phyloP scores from a whole-genome alignment of 352 stramenopile genomes.

The Pythium folliculosum region DNA sequence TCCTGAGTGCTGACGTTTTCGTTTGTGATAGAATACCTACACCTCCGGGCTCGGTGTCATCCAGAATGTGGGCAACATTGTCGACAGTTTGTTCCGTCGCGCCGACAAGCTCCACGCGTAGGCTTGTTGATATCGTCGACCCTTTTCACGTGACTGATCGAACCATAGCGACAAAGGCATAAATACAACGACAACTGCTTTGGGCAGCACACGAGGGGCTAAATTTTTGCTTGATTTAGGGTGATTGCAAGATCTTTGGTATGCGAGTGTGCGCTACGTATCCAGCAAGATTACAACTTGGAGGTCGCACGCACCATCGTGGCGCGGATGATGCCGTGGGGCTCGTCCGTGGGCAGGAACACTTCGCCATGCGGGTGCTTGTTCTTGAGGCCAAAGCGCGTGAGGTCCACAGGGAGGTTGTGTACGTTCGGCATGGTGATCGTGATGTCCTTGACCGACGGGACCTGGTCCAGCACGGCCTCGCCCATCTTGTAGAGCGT shows the following conservation, averaged over 20 bases:
- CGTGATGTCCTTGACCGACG: constrained; percentile 71
- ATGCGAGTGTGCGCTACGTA: neutral
- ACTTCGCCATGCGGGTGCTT: constrained; percentile 88
- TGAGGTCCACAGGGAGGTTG: constrained; percentile 86
- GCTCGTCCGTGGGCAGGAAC: constrained; percentile 85
- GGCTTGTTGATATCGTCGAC: neutral
- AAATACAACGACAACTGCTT: neutral
- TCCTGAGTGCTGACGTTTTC: constrained; percentile 3
- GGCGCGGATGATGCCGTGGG: constrained; percentile 87
- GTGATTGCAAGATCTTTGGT: neutral
- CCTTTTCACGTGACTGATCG: neutral
- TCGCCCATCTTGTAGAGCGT: constrained; percentile 89
- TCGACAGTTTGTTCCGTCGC: constrained; percentile 94
- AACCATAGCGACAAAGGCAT: neutral
- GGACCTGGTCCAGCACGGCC: constrained; percentile 66
- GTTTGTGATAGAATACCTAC: constrained; percentile 79
- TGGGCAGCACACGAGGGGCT: neutral
- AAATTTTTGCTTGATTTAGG: neutral
- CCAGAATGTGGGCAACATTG: constrained; percentile 96
- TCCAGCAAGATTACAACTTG: constrained; percentile 37
- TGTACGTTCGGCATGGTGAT: constrained; percentile 89
- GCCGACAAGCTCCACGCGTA: constrained; percentile 85
- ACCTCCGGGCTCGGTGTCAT: constrained; percentile 95
- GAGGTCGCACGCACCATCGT: constrained; percentile 69
- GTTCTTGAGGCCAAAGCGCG: constrained; percentile 84